Percentiles rank a stretch among this genome's conserved stretches.
Conservation (phyloP, 164 flowering plant genomes). For the Dillenia turbinata region DNA sequence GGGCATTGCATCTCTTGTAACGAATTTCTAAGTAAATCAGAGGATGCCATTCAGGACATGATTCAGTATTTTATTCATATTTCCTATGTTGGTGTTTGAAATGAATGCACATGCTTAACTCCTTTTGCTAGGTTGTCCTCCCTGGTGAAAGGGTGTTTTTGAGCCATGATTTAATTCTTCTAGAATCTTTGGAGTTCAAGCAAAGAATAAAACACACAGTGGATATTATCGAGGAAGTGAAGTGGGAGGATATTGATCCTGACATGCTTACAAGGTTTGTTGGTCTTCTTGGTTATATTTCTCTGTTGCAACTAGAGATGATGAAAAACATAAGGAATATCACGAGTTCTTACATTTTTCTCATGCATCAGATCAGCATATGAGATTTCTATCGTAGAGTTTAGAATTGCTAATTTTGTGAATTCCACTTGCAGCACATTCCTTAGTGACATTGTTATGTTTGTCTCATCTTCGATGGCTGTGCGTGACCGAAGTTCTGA, state of each 20-base stretch:
- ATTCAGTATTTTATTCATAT: too few species aligned
- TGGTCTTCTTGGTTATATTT: neutral
- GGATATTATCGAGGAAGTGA: conserved; percentile 71
- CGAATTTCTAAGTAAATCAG: too few species aligned
- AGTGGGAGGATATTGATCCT: conserved; percentile 77
- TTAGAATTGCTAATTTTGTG: conserved; percentile 5
- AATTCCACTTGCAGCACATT: conserved; percentile 64
- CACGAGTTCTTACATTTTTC: neutral
- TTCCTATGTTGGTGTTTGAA: too few species aligned
- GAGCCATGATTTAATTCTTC: conserved; percentile 77
- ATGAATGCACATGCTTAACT: too few species aligned
- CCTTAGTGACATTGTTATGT: conserved; percentile 76
- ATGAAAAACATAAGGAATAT: neutral
- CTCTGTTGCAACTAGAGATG: neutral
- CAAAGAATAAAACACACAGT: conserved; percentile 65
- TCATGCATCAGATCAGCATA: neutral
- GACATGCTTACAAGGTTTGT: conserved; percentile 74
- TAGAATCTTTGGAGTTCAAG: conserved; percentile 80
- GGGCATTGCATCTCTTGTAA: neutral
- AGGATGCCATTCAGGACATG: too few species aligned
- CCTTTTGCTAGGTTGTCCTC: conserved; percentile 44
- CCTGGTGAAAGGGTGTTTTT: conserved; percentile 47
- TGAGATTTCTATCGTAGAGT: neutral
- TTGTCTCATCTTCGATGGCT: conserved; percentile 79
- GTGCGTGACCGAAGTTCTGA: conserved; percentile 73